These are phyloP conservation scores for Zizania latifolia DNA, from an alignment of 176 grass and related monocot species.

Conservation along the genomic window DNA sequence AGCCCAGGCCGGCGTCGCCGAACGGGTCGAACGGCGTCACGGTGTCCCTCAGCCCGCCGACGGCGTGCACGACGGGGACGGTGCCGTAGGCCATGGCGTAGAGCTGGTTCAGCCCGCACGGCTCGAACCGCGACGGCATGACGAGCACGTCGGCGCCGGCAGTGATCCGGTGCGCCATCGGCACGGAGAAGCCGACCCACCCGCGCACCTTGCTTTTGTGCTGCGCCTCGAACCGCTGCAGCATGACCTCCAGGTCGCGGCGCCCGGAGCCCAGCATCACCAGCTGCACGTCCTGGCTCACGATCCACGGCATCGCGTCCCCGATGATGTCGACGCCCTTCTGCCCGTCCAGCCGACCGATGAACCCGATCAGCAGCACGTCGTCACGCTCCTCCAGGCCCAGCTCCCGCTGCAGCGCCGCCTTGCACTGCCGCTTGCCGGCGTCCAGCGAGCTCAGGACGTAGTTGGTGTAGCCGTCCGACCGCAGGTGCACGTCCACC, in stretches of 20 bases:
- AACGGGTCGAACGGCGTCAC: conserved; percentile 72
- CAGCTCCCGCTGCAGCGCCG: conserved; percentile 69
- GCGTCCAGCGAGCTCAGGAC: conserved; percentile 39
- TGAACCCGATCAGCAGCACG: conserved; percentile 72
- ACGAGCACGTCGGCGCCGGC: conserved; percentile 73
- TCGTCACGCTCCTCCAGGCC: conserved; percentile 46
- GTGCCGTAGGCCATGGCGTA: conserved; percentile 91
- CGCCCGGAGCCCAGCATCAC: conserved; percentile 79
- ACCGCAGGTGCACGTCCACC: conserved; percentile 59
- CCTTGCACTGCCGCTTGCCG: conserved; percentile 77
- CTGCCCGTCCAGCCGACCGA: conserved; percentile 76
- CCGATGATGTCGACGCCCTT: conserved; percentile 91
- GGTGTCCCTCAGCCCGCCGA: conserved; percentile 83
- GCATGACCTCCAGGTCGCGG: conserved; percentile 69
- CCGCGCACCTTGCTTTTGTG: conserved; percentile 57
- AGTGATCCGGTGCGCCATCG: conserved; percentile 76
- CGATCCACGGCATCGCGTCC: conserved; percentile 82
- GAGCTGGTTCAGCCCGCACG: conserved; percentile 92
- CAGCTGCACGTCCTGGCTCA: conserved; percentile 78
- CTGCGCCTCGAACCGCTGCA: conserved; percentile 41
- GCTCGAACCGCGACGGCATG: conserved; percentile 95
- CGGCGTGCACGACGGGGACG: conserved; percentile 83
- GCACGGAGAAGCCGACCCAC: conserved; percentile 85
- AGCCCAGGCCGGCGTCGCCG: conserved; percentile 51
- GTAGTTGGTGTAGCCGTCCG: conserved; percentile 83